Evolutionary conservation across 2,329 filamentous ascomycete genomes (phyloP).

Genomic region (Byssothecium circinans): DNA sequence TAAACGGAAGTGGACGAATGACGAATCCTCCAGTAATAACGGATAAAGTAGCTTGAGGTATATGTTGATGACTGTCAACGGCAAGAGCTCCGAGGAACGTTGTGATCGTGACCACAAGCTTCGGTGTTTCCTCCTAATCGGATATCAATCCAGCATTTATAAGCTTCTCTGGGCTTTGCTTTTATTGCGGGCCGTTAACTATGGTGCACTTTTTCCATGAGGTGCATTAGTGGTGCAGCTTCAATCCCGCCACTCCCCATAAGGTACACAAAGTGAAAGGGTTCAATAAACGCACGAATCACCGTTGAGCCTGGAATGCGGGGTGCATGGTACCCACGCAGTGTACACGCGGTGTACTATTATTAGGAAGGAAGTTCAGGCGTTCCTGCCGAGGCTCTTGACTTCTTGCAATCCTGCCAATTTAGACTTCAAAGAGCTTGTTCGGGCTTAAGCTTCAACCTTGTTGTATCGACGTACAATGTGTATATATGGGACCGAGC

Average conservation of each 20-base stretch:
- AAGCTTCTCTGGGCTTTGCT: too few relatives aligned
- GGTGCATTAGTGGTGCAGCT: not conserved
- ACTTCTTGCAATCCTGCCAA: not conserved
- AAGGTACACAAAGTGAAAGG: not conserved
- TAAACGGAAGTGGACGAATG: not conserved
- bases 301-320: not conserved
- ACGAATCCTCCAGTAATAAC: slow-evolving; percentile 1
- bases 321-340: not conserved
- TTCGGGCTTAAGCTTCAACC: too few relatives aligned
- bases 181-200: too few relatives aligned
- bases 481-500: too few relatives aligned
- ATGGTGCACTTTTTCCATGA: too few relatives aligned
- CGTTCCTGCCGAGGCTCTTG: not conserved
- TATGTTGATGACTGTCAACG: not conserved
- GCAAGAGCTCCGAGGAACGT: not conserved
- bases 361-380: not conserved
- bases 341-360: not conserved
- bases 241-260: not conserved
- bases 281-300: not conserved
- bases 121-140: not conserved
- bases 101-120: not conserved
- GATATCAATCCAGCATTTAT: too few relatives aligned
- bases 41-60: not conserved
- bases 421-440: too few relatives aligned
- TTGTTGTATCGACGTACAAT: too few relatives aligned